A percentile compares a stretch with the other conserved stretches of the same genome.
Conservation (phyloP, 768 basidiomycete species). For the Boletus sensibilis region DNA sequence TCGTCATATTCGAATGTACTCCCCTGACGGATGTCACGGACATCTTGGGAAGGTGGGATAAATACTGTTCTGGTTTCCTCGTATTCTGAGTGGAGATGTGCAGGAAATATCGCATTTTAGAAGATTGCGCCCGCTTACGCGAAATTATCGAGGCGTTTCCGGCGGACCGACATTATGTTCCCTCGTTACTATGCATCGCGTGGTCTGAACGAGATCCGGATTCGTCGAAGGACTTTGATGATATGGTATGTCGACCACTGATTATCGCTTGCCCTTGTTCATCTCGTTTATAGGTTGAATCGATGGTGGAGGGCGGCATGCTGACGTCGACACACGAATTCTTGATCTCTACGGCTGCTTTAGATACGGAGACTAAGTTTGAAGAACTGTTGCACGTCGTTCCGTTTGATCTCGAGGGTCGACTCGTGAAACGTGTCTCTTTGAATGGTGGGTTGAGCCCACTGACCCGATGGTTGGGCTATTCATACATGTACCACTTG, state of each 20-base stretch:
- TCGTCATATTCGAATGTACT: constrained; percentile 76
- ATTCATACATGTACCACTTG: neutral
- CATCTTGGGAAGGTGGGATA: constrained; percentile 61
- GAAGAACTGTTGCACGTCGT: constrained; percentile 39
- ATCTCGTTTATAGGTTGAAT: constrained; percentile 43
- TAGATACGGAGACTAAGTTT: constrained; percentile 61
- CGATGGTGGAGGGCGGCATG: constrained; percentile 44
- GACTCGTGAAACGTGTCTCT: constrained; percentile 46
- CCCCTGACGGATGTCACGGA: constrained; percentile 61
- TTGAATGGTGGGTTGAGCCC: constrained; percentile 45
- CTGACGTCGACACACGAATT: constrained; percentile 45
- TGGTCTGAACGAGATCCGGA: constrained; percentile 53
- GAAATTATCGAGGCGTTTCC: constrained; percentile 59
- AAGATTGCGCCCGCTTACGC: constrained; percentile 69
- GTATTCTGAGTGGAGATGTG: neutral
- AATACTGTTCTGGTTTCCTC: neutral
- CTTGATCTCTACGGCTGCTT: constrained; percentile 47
- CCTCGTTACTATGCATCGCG: constrained; percentile 57
- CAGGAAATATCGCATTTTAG: constrained; percentile 70
- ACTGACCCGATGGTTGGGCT: neutral
- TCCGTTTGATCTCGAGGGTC: constrained; percentile 57
- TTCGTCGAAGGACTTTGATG: constrained; percentile 48
- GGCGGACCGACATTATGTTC: constrained; percentile 54
- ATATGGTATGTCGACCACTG: constrained; percentile 49
- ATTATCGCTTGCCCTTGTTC: neutral